phyloP scores from a whole-genome alignment of 805 yeast genomes.

The Wickerhamomyces mucosus region DNA sequence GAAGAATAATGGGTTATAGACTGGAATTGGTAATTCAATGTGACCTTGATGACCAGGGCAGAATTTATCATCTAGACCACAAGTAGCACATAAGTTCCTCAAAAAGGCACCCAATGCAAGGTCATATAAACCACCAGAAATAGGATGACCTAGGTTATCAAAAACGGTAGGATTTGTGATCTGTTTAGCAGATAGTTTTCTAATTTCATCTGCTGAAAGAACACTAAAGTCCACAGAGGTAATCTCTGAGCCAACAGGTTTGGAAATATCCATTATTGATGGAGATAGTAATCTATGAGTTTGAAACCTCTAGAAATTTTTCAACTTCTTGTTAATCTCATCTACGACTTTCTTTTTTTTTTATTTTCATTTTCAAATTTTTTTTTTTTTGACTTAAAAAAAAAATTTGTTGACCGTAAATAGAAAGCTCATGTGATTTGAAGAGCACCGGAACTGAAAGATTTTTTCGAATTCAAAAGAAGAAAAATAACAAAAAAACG shows the following conservation, averaged over 20 bases:
- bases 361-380: no score
- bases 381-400: no score
- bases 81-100: constrained; percentile 79
- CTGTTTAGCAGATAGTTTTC: constrained; percentile 86
- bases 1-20: constrained; percentile 91
- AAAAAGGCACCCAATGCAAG: constrained; percentile 92
- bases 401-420: no score
- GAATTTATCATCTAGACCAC: constrained; percentile 88
- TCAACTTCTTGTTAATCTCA: not conserved
- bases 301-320: no score
- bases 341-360: not conserved
- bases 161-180: constrained; percentile 93
- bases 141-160: constrained; percentile 93
- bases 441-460: no score
- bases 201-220: constrained; percentile 71
- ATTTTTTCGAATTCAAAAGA: no score
- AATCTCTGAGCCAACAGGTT: constrained; percentile 93
- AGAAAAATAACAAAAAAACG: no score
- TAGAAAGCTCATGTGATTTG: no score
- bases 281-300: constrained; percentile 1
- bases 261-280: constrained; percentile 78
- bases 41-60: constrained; percentile 99
- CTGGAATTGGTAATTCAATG: constrained; percentile 92
- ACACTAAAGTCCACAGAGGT: constrained; percentile 87
- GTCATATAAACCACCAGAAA: constrained; percentile 89